Conservation (phyloP, 73 alveolate species). For the Durusdinium trenchii region DNA sequence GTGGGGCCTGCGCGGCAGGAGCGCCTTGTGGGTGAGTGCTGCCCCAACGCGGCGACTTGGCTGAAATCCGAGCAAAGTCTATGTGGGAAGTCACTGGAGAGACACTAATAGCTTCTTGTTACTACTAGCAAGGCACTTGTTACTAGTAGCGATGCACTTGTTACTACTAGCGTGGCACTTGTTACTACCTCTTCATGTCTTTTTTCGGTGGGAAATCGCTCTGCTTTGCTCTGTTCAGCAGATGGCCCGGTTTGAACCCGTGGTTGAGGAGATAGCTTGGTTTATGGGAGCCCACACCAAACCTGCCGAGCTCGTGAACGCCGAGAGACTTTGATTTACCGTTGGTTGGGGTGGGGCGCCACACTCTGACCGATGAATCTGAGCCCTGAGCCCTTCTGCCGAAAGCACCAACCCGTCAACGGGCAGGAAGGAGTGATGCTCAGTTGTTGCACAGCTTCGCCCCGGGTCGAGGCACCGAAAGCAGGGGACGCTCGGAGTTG, state of each 20-base stretch:
- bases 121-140: too few species aligned
- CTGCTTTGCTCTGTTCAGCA: background rate
- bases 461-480: too few species aligned
- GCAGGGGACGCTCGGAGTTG: too few species aligned
- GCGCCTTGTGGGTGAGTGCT: conserved; percentile 18
- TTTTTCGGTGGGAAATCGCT: background rate
- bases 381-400: too few species aligned
- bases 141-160: background rate
- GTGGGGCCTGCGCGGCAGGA: background rate
- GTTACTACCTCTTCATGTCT: background rate
- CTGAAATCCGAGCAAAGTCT: too few species aligned
- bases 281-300: background rate
- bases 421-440: conserved; percentile 40
- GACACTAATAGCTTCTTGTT: too few species aligned
- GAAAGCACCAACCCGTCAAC: too few species aligned
- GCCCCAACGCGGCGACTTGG: conserved; percentile 5
- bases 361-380: background rate
- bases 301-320: background rate
- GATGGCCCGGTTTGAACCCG: background rate
- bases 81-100: too few species aligned
- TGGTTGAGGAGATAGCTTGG: background rate
- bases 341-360: background rate
- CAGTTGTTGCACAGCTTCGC: conserved; percentile 32
- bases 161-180: background rate
- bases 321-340: background rate